Evolutionary conservation across 2,329 filamentous ascomycete genomes (phyloP).

Genomic region (Colletotrichum sp.): DNA sequence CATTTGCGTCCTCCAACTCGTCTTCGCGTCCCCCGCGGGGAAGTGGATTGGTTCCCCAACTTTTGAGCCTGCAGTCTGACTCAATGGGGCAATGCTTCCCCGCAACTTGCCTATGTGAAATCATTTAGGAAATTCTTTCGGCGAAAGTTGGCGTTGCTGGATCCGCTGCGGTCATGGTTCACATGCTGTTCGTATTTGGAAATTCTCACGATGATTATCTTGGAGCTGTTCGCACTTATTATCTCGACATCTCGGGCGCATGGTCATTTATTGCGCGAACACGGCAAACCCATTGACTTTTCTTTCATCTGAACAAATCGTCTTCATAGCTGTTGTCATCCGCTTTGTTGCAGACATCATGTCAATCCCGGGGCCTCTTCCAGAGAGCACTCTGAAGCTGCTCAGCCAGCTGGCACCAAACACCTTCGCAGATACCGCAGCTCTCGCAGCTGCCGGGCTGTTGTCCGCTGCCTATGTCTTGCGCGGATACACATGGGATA

Average conservation of each 20-base stretch:
- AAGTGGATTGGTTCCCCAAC: slow-evolving; percentile 13
- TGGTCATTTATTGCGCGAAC: neutral
- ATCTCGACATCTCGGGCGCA: neutral
- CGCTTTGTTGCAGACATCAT: neutral
- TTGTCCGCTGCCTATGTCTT: slow-evolving; percentile 41
- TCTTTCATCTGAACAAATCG: too few species aligned
- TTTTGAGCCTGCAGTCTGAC: neutral
- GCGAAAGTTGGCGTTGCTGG: neutral
- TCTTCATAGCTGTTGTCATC: neutral
- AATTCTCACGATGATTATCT: neutral
- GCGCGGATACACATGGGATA: slow-evolving; percentile 50
- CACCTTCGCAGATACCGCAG: slow-evolving; percentile 27
- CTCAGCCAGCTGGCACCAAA: slow-evolving; percentile 24
- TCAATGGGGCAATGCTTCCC: neutral
- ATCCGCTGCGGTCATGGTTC: neutral
- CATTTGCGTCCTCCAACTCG: neutral
- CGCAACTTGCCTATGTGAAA: neutral
- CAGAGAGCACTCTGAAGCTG: slow-evolving; percentile 9
- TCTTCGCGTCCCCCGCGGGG: slow-evolving; percentile 5
- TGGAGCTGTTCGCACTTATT: neutral
- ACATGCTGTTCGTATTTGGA: neutral
- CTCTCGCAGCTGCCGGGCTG: slow-evolving; percentile 27
- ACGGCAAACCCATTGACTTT: neutral
- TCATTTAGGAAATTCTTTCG: neutral
- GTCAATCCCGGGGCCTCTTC: slow-evolving; percentile 2